Evolutionary conservation across 2,329 filamentous ascomycete genomes (phyloP).

Genomic region (Colletotrichum somersetense): DNA sequence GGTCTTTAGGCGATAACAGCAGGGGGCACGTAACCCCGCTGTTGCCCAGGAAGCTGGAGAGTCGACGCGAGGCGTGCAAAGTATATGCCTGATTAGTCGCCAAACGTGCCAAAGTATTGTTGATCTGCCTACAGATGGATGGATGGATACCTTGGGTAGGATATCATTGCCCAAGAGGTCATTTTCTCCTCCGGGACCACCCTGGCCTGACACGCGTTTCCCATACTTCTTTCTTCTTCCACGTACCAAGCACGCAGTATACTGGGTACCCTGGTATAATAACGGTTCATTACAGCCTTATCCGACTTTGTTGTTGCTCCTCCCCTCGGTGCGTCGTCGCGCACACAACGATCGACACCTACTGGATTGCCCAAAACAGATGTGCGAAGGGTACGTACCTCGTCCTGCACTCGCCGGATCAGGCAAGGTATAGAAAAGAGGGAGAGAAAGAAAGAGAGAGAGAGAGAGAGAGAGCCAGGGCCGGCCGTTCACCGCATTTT

Average conservation of each 20-base stretch:
- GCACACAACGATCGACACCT: background rate
- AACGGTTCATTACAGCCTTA: background rate
- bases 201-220: constrained; percentile 14
- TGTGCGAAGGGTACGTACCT: background rate
- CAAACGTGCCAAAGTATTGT: background rate
- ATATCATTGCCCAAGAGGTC: constrained; percentile 34
- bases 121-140: background rate
- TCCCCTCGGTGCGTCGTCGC: too few species aligned
- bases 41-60: constrained; percentile 22
- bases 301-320: background rate
- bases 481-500: constrained; percentile 40
- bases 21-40: background rate
- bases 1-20: constrained; percentile 23
- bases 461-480: constrained; percentile 18
- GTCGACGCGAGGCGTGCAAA: constrained; percentile 10
- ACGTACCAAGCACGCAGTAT: too few species aligned
- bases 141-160: background rate
- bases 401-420: background rate
- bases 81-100: background rate
- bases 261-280: background rate
- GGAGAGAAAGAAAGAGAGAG: background rate
- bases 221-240: background rate
- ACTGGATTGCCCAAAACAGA: background rate
- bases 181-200: constrained; percentile 12
- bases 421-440: background rate